phyloP scores from a whole-genome alignment of 2,329 filamentous ascomycete species.

The Apiospora kogelbergensis region DNA sequence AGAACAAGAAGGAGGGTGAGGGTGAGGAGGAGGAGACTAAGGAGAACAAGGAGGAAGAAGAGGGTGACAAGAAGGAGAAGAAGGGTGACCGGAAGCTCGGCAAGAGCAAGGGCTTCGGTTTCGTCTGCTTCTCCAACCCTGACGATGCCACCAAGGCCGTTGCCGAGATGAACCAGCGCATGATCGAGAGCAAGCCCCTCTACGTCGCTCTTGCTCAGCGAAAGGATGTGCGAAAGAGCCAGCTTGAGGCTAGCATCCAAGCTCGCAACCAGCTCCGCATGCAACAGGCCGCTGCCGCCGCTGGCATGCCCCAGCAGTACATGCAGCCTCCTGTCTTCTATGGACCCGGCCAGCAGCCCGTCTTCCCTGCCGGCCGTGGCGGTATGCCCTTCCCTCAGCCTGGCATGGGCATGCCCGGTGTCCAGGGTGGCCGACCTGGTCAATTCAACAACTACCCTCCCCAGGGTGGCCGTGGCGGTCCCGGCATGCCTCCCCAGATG shows the following conservation, averaged over 20 bases:
- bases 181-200: conserved; percentile 94
- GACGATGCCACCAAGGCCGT: conserved; percentile 99
- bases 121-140: conserved; percentile 99
- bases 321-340: conserved; percentile 94
- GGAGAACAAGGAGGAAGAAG: conserved; percentile 47
- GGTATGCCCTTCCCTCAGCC: conserved; percentile 67
- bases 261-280: conserved; percentile 97
- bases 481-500: conserved; percentile 80
- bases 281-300: conserved; percentile 92
- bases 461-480: conserved; percentile 80
- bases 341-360: conserved; percentile 75
- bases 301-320: conserved; percentile 83
- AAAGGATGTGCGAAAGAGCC: conserved; percentile 99
- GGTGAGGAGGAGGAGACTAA: conserved; percentile 52
- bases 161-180: conserved; percentile 99
- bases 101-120: conserved; percentile 99
- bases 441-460: conserved; percentile 82
- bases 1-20: conserved; percentile 60
- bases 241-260: conserved; percentile 98
- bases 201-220: conserved; percentile 98
- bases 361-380: conserved; percentile 64
- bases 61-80: conserved; percentile 60
- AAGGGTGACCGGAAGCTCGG: conserved; percentile 70
- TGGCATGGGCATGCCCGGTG: conserved; percentile 65
- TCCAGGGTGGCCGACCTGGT: conserved; percentile 76